A percentile compares a stretch with the other conserved stretches of the same genome.
phyloP scores from a whole-genome alignment of 768 basidiomycete genomes.

The Mycena venus region DNA sequence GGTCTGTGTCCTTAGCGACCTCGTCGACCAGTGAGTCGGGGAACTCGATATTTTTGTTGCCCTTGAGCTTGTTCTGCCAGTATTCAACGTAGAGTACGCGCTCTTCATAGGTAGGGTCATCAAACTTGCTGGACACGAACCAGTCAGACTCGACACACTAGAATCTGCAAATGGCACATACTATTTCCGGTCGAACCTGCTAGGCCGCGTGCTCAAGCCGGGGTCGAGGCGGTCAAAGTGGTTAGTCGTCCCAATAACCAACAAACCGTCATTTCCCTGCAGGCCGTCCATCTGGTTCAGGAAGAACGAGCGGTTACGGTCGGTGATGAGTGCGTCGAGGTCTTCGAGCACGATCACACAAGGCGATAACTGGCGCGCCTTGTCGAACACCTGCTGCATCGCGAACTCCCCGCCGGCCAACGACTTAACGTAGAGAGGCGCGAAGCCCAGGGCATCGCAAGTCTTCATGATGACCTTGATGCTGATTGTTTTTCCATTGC shows the following conservation, averaged over 20 bases:
- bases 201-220: constrained; percentile 81
- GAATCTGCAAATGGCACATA: constrained; percentile 50
- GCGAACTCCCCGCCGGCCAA: constrained; percentile 77
- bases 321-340: constrained; percentile 84
- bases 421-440: constrained; percentile 86
- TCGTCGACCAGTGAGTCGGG: constrained; percentile 73
- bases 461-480: constrained; percentile 87
- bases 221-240: constrained; percentile 87
- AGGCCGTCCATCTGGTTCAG: constrained; percentile 89
- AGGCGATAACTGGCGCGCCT: constrained; percentile 79
- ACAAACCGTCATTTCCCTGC: constrained; percentile 82
- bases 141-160: not conserved
- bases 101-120: constrained; percentile 75
- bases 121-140: constrained; percentile 65
- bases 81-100: constrained; percentile 78
- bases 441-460: constrained; percentile 71
- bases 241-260: constrained; percentile 86
- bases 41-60: constrained; percentile 74
- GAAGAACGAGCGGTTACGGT: constrained; percentile 87
- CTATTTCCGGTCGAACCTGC: constrained; percentile 91
- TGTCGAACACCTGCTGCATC: constrained; percentile 77
- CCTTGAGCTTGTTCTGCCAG: constrained; percentile 83
- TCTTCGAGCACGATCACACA: constrained; percentile 73
- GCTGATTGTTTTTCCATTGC: constrained; percentile 89
- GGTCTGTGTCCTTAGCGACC: constrained; percentile 69